These are phyloP conservation scores for Hanseniaspora hatyaiensis DNA, from an alignment of 805 yeast genomes.

Conservation along the genomic window DNA sequence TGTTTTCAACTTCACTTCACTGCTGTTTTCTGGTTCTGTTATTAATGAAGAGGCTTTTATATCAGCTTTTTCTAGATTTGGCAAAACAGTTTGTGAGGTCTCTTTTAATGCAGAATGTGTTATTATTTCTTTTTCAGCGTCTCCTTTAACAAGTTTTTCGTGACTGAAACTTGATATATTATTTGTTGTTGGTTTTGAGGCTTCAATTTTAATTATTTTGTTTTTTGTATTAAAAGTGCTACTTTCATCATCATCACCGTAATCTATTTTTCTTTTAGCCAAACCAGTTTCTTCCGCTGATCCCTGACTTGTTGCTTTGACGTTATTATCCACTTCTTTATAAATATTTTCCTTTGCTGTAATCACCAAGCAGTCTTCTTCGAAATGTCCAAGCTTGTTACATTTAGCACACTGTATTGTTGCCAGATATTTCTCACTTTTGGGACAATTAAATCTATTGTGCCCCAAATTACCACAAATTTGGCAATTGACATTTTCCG, in stretches of 20 bases:
- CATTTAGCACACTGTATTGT: slow-evolving; percentile 62
- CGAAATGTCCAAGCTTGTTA: slow-evolving; percentile 75
- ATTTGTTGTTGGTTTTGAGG: neutral
- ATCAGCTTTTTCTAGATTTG: no score
- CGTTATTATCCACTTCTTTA: neutral
- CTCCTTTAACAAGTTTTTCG: neutral
- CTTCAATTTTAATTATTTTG: neutral
- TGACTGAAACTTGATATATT: no score
- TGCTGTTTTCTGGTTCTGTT: no score
- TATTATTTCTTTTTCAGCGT: neutral
- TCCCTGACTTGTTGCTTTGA: no score
- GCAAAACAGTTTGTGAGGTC: no score
- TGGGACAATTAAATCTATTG: slow-evolving; percentile 53
- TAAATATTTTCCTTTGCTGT: slow-evolving; percentile 18
- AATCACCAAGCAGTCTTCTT: slow-evolving; percentile 60
- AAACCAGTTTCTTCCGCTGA: no score
- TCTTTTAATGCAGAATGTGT: neutral
- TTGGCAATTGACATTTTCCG: slow-evolving; percentile 52
- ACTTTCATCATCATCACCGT: neutral
- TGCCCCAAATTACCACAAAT: slow-evolving; percentile 60
- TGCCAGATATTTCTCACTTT: slow-evolving; percentile 38
- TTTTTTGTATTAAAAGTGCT: neutral
- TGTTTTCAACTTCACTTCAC: no score
- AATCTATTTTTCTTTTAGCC: neutral
- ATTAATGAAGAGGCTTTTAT: no score